These are phyloP conservation scores for Eutypella sp. DNA, from an alignment of 2,329 filamentous ascomycete genomes.

Conservation along the genomic window DNA sequence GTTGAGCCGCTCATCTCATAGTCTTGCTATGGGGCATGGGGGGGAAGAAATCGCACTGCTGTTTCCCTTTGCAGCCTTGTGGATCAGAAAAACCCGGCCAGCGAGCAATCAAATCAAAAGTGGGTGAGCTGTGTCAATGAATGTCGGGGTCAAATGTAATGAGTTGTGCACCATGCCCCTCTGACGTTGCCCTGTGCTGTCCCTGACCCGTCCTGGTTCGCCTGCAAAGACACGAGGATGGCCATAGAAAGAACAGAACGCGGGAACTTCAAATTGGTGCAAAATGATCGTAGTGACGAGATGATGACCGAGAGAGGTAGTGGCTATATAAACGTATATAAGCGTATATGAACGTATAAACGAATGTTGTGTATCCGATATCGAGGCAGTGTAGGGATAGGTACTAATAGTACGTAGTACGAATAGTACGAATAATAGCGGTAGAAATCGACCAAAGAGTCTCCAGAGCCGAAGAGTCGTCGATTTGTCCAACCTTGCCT, in stretches of 20 bases:
- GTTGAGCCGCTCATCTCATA: constrained; percentile 41
- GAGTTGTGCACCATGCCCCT: background rate
- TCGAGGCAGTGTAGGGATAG: too few species aligned
- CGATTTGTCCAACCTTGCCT: too few species aligned
- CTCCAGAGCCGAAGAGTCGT: too few species aligned
- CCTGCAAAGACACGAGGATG: background rate
- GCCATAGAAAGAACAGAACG: background rate
- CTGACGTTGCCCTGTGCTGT: background rate
- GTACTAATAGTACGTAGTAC: too few species aligned
- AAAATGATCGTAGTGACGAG: too few species aligned
- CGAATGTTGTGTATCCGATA: too few species aligned
- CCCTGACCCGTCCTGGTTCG: background rate
- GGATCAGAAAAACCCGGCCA: background rate
- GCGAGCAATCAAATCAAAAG: background rate
- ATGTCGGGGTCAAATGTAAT: background rate
- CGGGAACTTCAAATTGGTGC: too few species aligned
- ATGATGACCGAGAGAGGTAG: too few species aligned
- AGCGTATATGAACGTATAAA: too few species aligned
- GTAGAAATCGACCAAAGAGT: too few species aligned
- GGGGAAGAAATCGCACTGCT: background rate
- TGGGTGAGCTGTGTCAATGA: background rate
- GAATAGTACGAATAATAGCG: too few species aligned
- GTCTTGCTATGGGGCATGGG: constrained; percentile 10
- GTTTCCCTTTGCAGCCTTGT: background rate
- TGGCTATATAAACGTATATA: too few species aligned